Percentiles rank a stretch among this genome's conserved stretches.
These are phyloP conservation scores for Leccinum pellstonianum DNA, from an alignment of 768 basidiomycete species.

Conservation along the genomic window DNA sequence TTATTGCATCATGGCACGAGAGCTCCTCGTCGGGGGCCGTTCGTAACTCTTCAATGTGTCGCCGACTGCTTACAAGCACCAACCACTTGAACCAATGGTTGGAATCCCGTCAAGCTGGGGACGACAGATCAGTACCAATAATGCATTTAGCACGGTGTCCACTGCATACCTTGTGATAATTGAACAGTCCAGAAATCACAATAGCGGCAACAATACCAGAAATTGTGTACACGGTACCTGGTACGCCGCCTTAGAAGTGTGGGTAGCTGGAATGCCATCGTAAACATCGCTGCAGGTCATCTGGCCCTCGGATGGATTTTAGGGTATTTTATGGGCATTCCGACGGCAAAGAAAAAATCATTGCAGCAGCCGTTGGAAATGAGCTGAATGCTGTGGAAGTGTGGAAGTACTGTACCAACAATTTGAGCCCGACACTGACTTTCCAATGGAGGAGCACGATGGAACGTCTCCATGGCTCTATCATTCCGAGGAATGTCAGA, in stretches of 20 bases:
- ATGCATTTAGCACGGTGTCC: neutral
- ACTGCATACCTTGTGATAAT: no score
- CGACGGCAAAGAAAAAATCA: no score
- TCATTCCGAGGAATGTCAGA: no score
- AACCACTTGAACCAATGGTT: constrained; percentile 11
- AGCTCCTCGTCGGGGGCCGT: constrained; percentile 42
- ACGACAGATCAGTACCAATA: neutral
- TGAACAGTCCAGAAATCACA: constrained; percentile 2
- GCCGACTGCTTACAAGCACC: neutral
- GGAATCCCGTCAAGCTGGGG: constrained; percentile 32
- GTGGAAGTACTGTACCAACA: no score
- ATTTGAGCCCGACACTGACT: no score
- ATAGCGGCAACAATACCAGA: neutral
- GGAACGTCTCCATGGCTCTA: no score
- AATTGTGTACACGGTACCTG: constrained; percentile 3
- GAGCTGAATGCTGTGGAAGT: no score
- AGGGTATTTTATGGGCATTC: no score
- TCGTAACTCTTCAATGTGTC: constrained; percentile 18
- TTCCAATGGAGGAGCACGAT: no score
- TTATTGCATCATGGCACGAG: constrained; percentile 33
- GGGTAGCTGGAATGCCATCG: neutral
- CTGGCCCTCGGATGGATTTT: no score
- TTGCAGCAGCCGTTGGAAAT: no score
- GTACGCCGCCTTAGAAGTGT: constrained; percentile 3
- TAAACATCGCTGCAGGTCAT: neutral